Evolutionary conservation across 2,329 filamentous ascomycete genomes (phyloP), one percentile per base, ranked within the genome.

Genomic region (Penicillium sp.): DNA sequence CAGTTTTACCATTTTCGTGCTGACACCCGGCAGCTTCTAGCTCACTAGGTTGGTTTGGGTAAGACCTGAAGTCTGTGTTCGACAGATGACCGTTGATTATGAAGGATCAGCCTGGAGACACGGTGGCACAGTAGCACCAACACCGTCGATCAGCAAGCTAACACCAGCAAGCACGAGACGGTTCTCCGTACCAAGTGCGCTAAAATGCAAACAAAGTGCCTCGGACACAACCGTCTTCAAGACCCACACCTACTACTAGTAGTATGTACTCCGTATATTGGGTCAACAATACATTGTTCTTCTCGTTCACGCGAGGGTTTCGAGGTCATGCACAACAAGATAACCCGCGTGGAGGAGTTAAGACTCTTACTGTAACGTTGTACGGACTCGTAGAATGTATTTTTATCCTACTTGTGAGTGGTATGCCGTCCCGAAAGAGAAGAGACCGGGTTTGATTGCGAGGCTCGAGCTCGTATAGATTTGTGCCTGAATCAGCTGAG

Each of bases 81-180:
- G 38, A 52, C 30, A 52, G 38, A 52, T 52, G 49, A 52, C 24
- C 49, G 18, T 45, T 33, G n/a, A 6, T 45, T 30, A 43, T 33
- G 49, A 24, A 52, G 49, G 49, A 40, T 53, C 40, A 53, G 40
- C 26, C 40, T n/a, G 50, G 33, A 24, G 50, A 40, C 50, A 46
- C 50, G 8, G 50, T 33, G 42, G 14, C 42, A 53, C 26, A 24
- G 50, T 53, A 23, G 26, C 20, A 52, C 40, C 50, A 18, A n/a
- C 12, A 23, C n/a, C 24, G 50, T 24, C 50, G 50, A 53, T 53
- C 50, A 53, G 23, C 26, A 46, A 24, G 26, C 40, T 46, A 52
- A 40, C 7, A 52, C 23, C 40, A 43, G 16, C 16, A 6, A 16
- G 33, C 35, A n/a, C 49, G 28, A 18, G 26, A 12, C 38, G 33